These are phyloP conservation scores for Aspergillus fischeri DNA, from an alignment of 2,329 filamentous ascomycete genomes.

Conservation along the genomic window DNA sequence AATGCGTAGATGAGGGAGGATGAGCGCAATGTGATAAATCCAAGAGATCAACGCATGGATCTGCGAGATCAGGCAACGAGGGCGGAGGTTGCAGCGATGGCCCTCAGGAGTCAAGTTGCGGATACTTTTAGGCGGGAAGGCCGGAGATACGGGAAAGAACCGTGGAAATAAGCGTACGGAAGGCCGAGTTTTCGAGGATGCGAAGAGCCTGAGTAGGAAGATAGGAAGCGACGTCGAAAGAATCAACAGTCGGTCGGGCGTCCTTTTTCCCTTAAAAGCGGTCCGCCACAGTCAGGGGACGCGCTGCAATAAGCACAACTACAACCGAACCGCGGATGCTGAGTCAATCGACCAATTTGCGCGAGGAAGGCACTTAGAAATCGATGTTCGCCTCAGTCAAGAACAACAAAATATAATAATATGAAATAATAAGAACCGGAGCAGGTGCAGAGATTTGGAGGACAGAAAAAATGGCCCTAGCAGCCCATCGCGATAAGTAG, in stretches of 20 bases:
- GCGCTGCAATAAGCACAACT: constrained; percentile 1
- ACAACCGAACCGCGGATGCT: constrained; percentile 1
- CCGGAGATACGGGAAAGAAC: background rate
- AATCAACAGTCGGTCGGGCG: constrained; percentile 1
- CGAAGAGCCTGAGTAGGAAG: background rate
- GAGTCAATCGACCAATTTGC: background rate
- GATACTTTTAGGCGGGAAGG: background rate
- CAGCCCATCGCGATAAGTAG: background rate
- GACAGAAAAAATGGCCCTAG: background rate
- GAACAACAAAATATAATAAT: background rate
- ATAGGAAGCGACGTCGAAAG: constrained; percentile 1
- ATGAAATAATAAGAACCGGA: background rate
- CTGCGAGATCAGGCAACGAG: background rate
- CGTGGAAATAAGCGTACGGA: background rate
- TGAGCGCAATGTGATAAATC: constrained; percentile 1
- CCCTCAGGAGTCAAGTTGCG: background rate
- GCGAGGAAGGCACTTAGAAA: background rate
- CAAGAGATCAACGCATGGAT: background rate
- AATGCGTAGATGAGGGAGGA: background rate
- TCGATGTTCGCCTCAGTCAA: background rate
- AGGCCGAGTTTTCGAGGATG: background rate
- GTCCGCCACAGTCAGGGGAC: constrained; percentile 15
- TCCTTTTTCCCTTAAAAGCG: constrained; percentile 2
- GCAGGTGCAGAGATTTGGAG: background rate
- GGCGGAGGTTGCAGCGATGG: background rate